phyloP scores from a whole-genome alignment of 2,329 filamentous ascomycete genomes.

The Ceratocystis harringtonii region DNA sequence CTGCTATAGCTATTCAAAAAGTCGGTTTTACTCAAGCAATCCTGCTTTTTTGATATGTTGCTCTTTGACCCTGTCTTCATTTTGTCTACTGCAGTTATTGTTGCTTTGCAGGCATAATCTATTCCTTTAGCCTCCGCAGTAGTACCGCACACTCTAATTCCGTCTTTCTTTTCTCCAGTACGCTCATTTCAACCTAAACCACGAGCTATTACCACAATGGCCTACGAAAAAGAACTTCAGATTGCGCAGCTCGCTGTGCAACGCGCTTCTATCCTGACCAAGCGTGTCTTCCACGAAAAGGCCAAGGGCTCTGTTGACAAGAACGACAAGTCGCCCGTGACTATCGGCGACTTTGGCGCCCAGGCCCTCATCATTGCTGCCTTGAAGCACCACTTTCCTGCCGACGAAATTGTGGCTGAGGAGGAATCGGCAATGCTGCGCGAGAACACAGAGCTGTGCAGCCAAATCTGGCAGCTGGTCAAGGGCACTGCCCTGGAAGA shows the following conservation, averaged over 20 bases:
- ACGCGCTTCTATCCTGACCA: constrained; percentile 46
- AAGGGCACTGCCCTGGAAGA: constrained; percentile 44
- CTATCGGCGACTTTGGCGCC: constrained; percentile 93
- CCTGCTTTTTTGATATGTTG: not conserved
- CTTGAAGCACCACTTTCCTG: constrained; percentile 75
- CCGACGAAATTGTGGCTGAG: constrained; percentile 84
- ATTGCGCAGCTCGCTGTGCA: constrained; percentile 82
- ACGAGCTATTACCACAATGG: constrained; percentile 24
- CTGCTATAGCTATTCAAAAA: not conserved
- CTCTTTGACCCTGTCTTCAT: not conserved
- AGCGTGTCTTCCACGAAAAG: constrained; percentile 54
- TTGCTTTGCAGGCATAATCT: not conserved
- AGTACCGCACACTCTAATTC: constrained; percentile 7
- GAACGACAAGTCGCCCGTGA: constrained; percentile 90
- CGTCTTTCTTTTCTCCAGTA: not conserved
- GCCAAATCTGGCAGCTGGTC: constrained; percentile 70
- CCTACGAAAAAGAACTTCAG: constrained; percentile 52
- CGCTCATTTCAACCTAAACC: not conserved
- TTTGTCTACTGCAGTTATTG: constrained; percentile 5
- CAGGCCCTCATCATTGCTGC: constrained; percentile 92
- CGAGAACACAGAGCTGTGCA: constrained; percentile 49
- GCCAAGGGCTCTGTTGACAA: constrained; percentile 82
- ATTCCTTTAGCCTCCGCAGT: not conserved
- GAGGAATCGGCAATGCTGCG: constrained; percentile 77
- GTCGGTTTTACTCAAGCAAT: not conserved